A percentile compares a stretch with the other conserved stretches of the same genome.
Evolutionary conservation across 768 basidiomycete species (phyloP).

Genomic region (Serendipita sp.): DNA sequence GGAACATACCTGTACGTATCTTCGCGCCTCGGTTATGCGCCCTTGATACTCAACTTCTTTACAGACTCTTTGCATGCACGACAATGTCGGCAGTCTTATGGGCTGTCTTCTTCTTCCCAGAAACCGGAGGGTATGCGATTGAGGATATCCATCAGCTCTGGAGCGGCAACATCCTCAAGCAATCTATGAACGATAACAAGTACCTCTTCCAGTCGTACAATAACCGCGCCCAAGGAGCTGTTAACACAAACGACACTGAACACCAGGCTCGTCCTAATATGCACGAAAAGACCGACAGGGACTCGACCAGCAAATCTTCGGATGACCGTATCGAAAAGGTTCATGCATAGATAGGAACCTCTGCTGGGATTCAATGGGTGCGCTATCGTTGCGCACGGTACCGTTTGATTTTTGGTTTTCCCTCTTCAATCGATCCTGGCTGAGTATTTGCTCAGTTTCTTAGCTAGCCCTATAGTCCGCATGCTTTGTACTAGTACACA

Average conservation of each 20-base stretch:
- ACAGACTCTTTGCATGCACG: slow-evolving; percentile 2
- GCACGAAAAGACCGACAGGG: not conserved
- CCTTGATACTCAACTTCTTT: not conserved
- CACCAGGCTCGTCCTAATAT: not conserved
- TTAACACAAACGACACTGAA: not conserved
- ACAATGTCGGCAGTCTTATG: slow-evolving; percentile 8
- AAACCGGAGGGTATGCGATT: slow-evolving; percentile 10
- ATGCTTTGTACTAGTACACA: too few relatives aligned
- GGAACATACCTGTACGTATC: not conserved
- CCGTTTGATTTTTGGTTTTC: too few relatives aligned
- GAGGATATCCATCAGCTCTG: slow-evolving; percentile 10
- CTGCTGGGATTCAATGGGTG: too few relatives aligned
- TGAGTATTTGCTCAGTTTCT: too few relatives aligned
- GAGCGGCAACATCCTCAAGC: slow-evolving; percentile 8
- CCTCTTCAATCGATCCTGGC: too few relatives aligned
- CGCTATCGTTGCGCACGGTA: too few relatives aligned
- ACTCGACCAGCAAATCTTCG: not conserved
- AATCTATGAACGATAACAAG: slow-evolving; percentile 8
- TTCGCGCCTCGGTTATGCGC: not conserved
- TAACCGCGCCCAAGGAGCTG: not conserved
- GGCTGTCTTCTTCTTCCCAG: slow-evolving; percentile 8
- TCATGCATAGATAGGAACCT: not conserved
- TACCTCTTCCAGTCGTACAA: slow-evolving; percentile 8
- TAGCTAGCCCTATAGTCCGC: too few relatives aligned
- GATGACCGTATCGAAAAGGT: not conserved